Percentiles rank a stretch among this genome's conserved stretches.
These are phyloP conservation scores for Aphanomyces astaci DNA, from an alignment of 352 stramenopile genomes.

Conservation along the genomic window DNA sequence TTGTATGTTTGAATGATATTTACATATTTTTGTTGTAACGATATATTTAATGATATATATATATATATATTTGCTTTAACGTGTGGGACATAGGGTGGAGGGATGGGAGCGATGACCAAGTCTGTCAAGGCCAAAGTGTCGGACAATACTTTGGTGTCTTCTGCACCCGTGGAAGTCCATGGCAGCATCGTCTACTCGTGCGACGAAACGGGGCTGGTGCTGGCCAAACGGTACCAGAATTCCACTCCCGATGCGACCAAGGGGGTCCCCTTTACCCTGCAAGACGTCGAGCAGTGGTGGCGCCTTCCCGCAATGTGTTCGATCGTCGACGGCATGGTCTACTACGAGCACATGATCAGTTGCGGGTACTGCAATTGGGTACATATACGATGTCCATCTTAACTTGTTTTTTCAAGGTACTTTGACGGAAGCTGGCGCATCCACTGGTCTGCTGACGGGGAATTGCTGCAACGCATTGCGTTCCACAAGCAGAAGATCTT, in stretches of 20 bases:
- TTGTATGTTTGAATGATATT: constrained; percentile 31
- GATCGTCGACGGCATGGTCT: constrained; percentile 70
- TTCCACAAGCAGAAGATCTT: constrained; percentile 85
- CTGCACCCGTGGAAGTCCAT: constrained; percentile 44
- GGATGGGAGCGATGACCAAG: constrained; percentile 42
- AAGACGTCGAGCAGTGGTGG: constrained; percentile 83
- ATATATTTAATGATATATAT: no score
- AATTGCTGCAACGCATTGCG: constrained; percentile 74
- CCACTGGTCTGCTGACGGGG: constrained; percentile 76
- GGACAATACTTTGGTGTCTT: constrained; percentile 29
- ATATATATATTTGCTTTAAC: no score
- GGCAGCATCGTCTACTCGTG: constrained; percentile 74
- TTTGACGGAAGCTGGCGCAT: constrained; percentile 85
- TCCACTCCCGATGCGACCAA: constrained; percentile 53
- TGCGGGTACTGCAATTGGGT: constrained; percentile 46
- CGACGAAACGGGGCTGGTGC: constrained; percentile 62
- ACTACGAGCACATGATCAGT: constrained; percentile 86
- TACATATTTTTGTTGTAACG: no score
- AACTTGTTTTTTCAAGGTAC: no score
- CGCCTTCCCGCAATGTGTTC: constrained; percentile 65
- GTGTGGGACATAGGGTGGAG: constrained; percentile 54
- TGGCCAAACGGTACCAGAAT: constrained; percentile 73
- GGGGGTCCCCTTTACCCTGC: constrained; percentile 66
- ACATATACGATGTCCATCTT: not conserved
- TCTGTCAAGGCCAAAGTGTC: constrained; percentile 15